Evolutionary conservation across 2,329 filamentous ascomycete species (phyloP).

Genomic region (Aotearoamyces nothofagi): DNA sequence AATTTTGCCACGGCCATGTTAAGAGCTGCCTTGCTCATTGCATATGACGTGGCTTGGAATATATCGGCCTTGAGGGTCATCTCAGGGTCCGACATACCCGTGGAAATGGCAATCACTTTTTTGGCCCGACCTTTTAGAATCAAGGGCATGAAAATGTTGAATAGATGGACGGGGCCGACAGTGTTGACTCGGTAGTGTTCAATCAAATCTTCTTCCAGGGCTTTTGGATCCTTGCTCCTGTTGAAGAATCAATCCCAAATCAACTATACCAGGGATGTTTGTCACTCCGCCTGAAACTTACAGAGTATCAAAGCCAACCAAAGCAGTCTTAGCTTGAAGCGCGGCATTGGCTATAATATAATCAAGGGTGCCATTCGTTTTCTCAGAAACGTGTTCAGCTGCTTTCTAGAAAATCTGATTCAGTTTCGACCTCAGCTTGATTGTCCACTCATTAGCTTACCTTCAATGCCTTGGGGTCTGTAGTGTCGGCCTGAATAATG

Average conservation of each 20-base stretch:
- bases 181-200: slow-evolving; percentile 29
- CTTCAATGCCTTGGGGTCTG: slow-evolving; percentile 7
- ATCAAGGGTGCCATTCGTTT: slow-evolving; percentile 28
- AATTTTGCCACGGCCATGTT: slow-evolving; percentile 40
- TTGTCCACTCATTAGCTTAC: too few relatives aligned
- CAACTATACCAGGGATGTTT: slow-evolving; percentile 3
- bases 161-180: slow-evolving; percentile 34
- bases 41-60: slow-evolving; percentile 24
- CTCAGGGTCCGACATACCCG: slow-evolving; percentile 29
- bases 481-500: slow-evolving; percentile 9
- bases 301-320: slow-evolving; percentile 22
- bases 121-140: slow-evolving; percentile 32
- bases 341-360: slow-evolving; percentile 37
- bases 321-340: slow-evolving; percentile 15
- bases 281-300: slow-evolving; percentile 21
- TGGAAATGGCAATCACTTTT: slow-evolving; percentile 35
- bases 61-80: slow-evolving; percentile 24
- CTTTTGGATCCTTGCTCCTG: slow-evolving; percentile 12
- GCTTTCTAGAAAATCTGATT: slow-evolving; percentile 9
- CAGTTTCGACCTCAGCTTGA: slow-evolving; percentile 5
- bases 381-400: slow-evolving; percentile 13
- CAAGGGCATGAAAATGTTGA: slow-evolving; percentile 35
- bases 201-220: slow-evolving; percentile 21
- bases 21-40: slow-evolving; percentile 33
- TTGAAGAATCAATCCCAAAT: slow-evolving; percentile 6